Evolutionary conservation across 805 yeast genomes (phyloP), one percentile per base, ranked within the genome.

Genomic region (Metschnikowia sp.): DNA sequence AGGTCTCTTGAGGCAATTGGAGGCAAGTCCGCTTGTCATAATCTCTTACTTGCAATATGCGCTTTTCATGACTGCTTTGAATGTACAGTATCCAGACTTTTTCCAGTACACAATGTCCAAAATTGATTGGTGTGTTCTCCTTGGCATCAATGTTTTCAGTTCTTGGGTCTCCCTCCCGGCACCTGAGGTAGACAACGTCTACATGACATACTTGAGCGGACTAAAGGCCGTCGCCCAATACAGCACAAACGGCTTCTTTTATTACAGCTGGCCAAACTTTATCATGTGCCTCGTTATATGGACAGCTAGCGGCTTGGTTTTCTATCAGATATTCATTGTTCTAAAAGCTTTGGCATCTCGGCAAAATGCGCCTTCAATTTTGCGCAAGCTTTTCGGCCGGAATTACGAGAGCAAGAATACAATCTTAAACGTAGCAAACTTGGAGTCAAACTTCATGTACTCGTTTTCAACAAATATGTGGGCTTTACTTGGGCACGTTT

Each of bases 71-170:
- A 78, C 77, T 6, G 84, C 79, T 4, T 64, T 84, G 29, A 73
- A 74, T 52, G 59, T 84, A 15, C 64, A 69, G 26, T 84, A 78
- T 54, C 89, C 90, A 0, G 87, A 85, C 0, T 82, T 78, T 56
- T 79, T 74, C 49, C 84, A 76, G 50, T 85, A 85, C 0, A 59
- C 79, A 11, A 61, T 81, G 40, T 68, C 80, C 3, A 64, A 72
- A 12, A 56, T 79, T 15, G 62, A 78, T 13, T 83, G 88, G 88
- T 66, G 77, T 36, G 77, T 82, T 1, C 62, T 84, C n/a, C 60
- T 81, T 47, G 74, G 74, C 3, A 53, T 64, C 41, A 42, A 54
- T 11, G 32, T 66, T 3, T 31, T 66, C 9, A 45, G 45, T 9
- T 50, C 15, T 6, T 40, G 8, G 13, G 55, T 31, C 38, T 32